Base-by-base conservation (phyloP, 805 yeast genomes). In the Metschnikowia corniflorae region DNA sequence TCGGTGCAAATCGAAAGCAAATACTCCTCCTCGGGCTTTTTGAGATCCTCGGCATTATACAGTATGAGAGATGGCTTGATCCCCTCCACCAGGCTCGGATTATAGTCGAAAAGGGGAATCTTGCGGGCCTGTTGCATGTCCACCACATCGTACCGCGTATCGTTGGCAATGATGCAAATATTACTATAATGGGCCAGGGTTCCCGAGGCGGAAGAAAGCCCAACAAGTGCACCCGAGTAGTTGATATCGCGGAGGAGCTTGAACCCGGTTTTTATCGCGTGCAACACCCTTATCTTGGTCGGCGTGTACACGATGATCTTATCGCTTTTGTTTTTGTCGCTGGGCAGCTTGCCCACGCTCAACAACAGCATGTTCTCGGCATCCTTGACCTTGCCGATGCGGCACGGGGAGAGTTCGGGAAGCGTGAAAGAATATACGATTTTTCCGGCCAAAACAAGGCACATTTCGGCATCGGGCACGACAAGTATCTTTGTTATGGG, bases 391-490 rank as follows among this genome's bases (percentile, higher is more conserved):
- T 63, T 63, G 23, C 69, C 70, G 4, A 61, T 50, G 23, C 54
- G 61, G 16, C 57, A 50, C 2, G 70, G 69, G 6, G 65, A 50
- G 9, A 68, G 47, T 40, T 68, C 73, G 5, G 73, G 73, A 15
- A 65, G 40, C 1, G 61, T 48, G 39, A 49, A 60, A 7, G 59
- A 45, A 14, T 53, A 48, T 17, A 57, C 53, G 3, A 49, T 51
- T 5, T 53, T 47, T n/a, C 58, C 61, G 27, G 56, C 42, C 5
- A 63, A 32, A 2, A 59, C 49, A 29, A 66, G 48, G 4, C 51
- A 54, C 31, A 61, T 38, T 14, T 53, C 52, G 4, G 58, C 52
- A 7, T 47, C 51, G 0, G 54, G 48, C 22, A 65, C 39, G 5
- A 57, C 40, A 5, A 65, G 33, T 21, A 66, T 46, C 41, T 57